Percentiles rank a stretch among this genome's conserved stretches.
Conservation (phyloP, 306 rosid species). For the Crotalaria pallida region DNA sequence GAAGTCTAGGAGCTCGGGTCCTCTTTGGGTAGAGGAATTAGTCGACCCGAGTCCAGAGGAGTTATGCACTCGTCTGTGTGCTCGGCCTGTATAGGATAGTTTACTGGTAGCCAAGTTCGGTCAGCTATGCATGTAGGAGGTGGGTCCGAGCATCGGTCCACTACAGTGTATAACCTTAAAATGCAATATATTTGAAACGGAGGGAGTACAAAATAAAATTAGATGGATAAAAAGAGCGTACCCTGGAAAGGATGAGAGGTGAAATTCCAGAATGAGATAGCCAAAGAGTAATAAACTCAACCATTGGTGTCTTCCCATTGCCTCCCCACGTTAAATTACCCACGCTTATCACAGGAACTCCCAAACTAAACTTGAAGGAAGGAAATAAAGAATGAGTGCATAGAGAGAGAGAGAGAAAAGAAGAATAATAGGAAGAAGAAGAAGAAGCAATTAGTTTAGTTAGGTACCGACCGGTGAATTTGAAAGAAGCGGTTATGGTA, state of each 20-base stretch:
- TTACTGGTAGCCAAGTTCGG: too few species aligned
- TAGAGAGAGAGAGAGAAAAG: not conserved
- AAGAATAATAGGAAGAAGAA: not conserved
- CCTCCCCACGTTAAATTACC: slow-evolving; percentile 99
- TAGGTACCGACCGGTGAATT: slow-evolving; percentile 41
- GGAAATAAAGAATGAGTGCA: too few species aligned
- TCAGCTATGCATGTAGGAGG: too few species aligned
- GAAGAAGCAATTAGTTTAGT: not conserved
- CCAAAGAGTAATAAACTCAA: slow-evolving; percentile 67
- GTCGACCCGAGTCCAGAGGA: too few species aligned
- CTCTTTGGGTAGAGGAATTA: too few species aligned
- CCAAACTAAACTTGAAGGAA: slow-evolving; percentile 68
- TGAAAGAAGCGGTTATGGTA: slow-evolving; percentile 43
- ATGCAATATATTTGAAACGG: too few species aligned
- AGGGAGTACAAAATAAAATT: not conserved
- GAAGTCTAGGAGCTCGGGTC: too few species aligned
- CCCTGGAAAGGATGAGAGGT: slow-evolving; percentile 81
- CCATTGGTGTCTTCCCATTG: slow-evolving; percentile 95
- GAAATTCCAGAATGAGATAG: slow-evolving; percentile 51
- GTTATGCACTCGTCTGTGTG: too few species aligned
- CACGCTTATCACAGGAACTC: slow-evolving; percentile 71
- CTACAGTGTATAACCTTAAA: too few species aligned
- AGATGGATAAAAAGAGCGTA: slow-evolving; percentile 17
- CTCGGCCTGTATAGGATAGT: too few species aligned
- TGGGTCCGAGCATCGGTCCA: too few species aligned